phyloP scores from a whole-genome alignment of 2,329 filamentous ascomycete species.

The Fusarium siculi region DNA sequence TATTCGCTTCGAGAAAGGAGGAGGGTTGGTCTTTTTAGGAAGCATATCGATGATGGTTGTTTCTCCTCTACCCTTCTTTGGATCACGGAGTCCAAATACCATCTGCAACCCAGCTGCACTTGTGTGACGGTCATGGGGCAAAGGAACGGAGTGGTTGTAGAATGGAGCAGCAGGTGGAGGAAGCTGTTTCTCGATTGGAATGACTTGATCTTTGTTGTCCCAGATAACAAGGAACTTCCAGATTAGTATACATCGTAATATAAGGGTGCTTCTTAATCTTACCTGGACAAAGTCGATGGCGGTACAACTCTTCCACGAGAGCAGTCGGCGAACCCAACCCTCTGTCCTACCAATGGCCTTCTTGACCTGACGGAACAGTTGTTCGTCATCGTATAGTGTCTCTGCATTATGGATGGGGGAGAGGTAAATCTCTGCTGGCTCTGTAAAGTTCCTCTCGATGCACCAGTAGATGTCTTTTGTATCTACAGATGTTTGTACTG shows the following conservation, averaged over 20 bases:
- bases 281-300: neutral
- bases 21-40: neutral
- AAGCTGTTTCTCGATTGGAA: accelerated
- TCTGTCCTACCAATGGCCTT: accelerated
- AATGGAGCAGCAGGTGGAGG: accelerated
- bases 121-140: neutral
- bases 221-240: accelerated
- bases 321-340: accelerated
- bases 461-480: neutral
- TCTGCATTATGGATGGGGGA: neutral
- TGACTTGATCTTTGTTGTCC: neutral
- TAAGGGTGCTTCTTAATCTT: accelerated
- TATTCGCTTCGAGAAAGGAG: accelerated
- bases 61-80: neutral
- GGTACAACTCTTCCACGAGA: neutral
- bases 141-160: neutral
- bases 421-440: neutral
- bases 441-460: neutral
- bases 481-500: accelerated
- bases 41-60: neutral
- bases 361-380: accelerated
- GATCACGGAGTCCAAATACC: accelerated
- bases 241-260: accelerated
- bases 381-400: neutral
- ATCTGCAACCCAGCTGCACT: neutral